Conservation (phyloP, 345 rosid genomes). For the Citrus hindsii region DNA sequence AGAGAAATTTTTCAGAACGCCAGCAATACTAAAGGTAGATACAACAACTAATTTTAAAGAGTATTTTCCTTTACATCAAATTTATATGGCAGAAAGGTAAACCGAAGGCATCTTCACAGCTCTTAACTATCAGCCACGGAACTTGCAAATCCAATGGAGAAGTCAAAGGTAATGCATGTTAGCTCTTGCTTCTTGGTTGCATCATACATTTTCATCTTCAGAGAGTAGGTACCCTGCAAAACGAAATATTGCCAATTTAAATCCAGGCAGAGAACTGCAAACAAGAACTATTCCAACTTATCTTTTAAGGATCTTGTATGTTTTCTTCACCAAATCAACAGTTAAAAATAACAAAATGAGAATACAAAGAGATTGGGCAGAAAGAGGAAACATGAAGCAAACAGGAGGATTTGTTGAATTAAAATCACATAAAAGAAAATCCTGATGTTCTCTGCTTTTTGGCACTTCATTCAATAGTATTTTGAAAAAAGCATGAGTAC, state of each 20-base stretch:
- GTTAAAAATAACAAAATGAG: not conserved
- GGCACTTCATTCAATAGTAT: not conserved
- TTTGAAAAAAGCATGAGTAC: not conserved
- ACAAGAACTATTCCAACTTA: not conserved
- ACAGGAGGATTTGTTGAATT: not conserved
- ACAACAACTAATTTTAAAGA: not conserved
- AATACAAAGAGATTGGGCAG: not conserved
- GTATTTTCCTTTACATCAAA: constrained; percentile 6
- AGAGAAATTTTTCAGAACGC: not conserved
- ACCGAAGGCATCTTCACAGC: constrained; percentile 2
- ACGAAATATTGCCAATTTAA: not conserved
- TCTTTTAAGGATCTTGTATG: not conserved
- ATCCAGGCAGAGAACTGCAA: not conserved
- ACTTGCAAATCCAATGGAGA: constrained; percentile 61
- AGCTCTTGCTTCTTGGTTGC: constrained; percentile 41
- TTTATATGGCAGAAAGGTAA: not conserved
- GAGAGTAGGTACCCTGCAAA: constrained; percentile 79
- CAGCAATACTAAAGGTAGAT: not conserved
- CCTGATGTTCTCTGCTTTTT: not conserved
- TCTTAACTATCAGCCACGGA: constrained; percentile 54
- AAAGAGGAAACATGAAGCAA: not conserved
- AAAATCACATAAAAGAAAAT: not conserved
- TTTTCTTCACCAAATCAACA: not conserved
- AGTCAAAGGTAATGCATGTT: constrained; percentile 79
- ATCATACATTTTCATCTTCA: constrained; percentile 82